Conservation (phyloP, 2,329 filamentous ascomycete genomes). For the Fonsecaea multimorphosa region DNA sequence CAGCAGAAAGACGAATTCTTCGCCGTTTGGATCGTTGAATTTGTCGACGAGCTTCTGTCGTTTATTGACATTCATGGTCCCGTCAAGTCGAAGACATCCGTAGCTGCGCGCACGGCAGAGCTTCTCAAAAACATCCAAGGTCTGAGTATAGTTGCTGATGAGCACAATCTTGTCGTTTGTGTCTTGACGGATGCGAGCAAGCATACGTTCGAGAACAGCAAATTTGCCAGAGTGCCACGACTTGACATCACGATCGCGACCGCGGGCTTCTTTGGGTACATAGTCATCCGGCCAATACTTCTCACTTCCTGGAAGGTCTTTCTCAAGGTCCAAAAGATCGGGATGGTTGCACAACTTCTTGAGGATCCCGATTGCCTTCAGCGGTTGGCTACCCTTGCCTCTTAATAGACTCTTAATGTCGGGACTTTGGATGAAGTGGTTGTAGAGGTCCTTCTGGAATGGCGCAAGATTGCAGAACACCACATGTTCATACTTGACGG, state of each 20-base stretch:
- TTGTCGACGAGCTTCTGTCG: slow-evolving; percentile 96
- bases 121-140: slow-evolving; percentile 89
- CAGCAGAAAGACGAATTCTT: slow-evolving; percentile 93
- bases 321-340: slow-evolving; percentile 81
- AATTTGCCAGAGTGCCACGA: slow-evolving; percentile 98
- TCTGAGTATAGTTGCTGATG: slow-evolving; percentile 98
- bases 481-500: slow-evolving; percentile 98
- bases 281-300: slow-evolving; percentile 82
- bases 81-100: slow-evolving; percentile 86
- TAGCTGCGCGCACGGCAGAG: slow-evolving; percentile 86
- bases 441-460: slow-evolving; percentile 93
- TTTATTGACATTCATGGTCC: slow-evolving; percentile 97
- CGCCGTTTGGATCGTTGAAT: slow-evolving; percentile 91
- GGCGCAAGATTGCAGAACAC: slow-evolving; percentile 95
- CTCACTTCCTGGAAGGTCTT: slow-evolving; percentile 87
- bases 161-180: slow-evolving; percentile 99
- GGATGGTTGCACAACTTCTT: slow-evolving; percentile 99
- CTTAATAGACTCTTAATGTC: slow-evolving; percentile 90
- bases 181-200: slow-evolving; percentile 90
- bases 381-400: slow-evolving; percentile 91
- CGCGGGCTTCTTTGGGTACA: slow-evolving; percentile 82
- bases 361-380: slow-evolving; percentile 94
- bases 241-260: slow-evolving; percentile 89
- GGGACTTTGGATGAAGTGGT: slow-evolving; percentile 94
- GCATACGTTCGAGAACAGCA: slow-evolving; percentile 97